Evolutionary conservation across 352 stramenopile species (phyloP), one percentile per base, ranked within the genome.

Genomic region (Pythium apleroticum): DNA sequence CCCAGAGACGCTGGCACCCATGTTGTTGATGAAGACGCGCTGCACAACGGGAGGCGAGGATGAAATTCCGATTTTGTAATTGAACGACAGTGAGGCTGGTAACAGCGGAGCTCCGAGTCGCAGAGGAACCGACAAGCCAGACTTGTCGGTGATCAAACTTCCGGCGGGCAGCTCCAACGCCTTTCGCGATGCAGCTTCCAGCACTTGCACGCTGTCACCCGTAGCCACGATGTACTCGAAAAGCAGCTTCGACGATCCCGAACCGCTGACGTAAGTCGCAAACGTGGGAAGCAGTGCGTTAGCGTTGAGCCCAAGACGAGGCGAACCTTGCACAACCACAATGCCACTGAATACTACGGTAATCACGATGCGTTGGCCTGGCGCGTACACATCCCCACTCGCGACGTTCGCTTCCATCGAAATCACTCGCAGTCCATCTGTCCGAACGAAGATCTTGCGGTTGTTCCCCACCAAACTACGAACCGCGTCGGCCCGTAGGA

Each of bases 391-490:
- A 9, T 73, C 62, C 1, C 76, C 85, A 31, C 63, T 84, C 0
- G 64, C 35, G 4, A 87, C 57, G 15, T 84, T 69, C 0, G 79
- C 64, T 0, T 63, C 39, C 2, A 94, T 27, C 0, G 55, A 43
- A 24, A 69, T 48, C 1, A 92, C 63, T 1, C 76, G 74, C 20
- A 90, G 70, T 1, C 80, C 76, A 33, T 90, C 81, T 0, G 84
- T 93, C 19, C 84, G 74, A 9, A 91, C 61, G 37, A 81, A 90
- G 25, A 93, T 77, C 33, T 82, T 85, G 1, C 70, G 63, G 41
- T 72, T 80, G 46, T 83, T 88, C 6, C 78, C 82, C 27, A 86
- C 78, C 4, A 93, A 73, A 65, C 84, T 91, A 1, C 65, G 65
- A 12, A 81, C 74, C 0, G 81, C 77, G 63, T 89, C 77, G 14